These are phyloP conservation scores for Tolypocladium paradoxum DNA, from an alignment of 2,329 filamentous ascomycete species.

Conservation along the genomic window DNA sequence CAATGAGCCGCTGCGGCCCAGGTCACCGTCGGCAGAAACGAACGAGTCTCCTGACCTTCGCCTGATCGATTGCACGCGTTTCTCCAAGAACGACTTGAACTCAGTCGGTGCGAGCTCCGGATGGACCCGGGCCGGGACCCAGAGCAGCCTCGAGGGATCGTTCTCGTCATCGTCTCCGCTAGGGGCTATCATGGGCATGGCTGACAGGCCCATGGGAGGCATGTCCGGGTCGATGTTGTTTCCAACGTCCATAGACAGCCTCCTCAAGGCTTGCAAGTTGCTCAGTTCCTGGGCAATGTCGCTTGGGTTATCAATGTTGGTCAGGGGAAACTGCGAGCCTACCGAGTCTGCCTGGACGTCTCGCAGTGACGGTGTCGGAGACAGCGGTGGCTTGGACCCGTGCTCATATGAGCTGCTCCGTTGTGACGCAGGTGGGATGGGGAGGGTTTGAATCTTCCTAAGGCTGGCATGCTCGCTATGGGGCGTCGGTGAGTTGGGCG, in stretches of 20 bases:
- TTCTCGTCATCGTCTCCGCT: slow-evolving; percentile 69
- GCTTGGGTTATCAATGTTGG: slow-evolving; percentile 81
- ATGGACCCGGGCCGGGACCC: slow-evolving; percentile 91
- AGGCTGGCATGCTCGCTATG: slow-evolving; percentile 22
- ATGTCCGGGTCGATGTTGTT: slow-evolving; percentile 65
- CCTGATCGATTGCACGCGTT: slow-evolving; percentile 81
- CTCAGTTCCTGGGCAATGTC: slow-evolving; percentile 87
- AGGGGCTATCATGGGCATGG: slow-evolving; percentile 63
- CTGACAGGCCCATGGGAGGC: slow-evolving; percentile 55
- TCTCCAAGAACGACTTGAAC: slow-evolving; percentile 94
- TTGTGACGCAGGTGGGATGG: slow-evolving; percentile 27
- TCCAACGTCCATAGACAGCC: slow-evolving; percentile 90
- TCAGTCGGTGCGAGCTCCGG: slow-evolving; percentile 91
- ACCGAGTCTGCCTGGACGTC: slow-evolving; percentile 54
- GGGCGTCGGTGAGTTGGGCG: slow-evolving; percentile 14
- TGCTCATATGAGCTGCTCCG: slow-evolving; percentile 30
- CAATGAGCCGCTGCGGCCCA: slow-evolving; percentile 42
- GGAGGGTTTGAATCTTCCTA: slow-evolving; percentile 34
- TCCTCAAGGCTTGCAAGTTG: slow-evolving; percentile 79
- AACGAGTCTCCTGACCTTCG: slow-evolving; percentile 66
- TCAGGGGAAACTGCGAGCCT: slow-evolving; percentile 59
- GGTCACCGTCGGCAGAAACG: slow-evolving; percentile 43
- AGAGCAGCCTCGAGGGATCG: slow-evolving; percentile 80
- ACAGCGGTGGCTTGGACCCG: slow-evolving; percentile 31
- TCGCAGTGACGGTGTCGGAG: slow-evolving; percentile 41